Percentiles rank a stretch among this genome's conserved stretches.
Conservation (phyloP, 129 eudicot species). For the Tanacetum coccineum region DNA sequence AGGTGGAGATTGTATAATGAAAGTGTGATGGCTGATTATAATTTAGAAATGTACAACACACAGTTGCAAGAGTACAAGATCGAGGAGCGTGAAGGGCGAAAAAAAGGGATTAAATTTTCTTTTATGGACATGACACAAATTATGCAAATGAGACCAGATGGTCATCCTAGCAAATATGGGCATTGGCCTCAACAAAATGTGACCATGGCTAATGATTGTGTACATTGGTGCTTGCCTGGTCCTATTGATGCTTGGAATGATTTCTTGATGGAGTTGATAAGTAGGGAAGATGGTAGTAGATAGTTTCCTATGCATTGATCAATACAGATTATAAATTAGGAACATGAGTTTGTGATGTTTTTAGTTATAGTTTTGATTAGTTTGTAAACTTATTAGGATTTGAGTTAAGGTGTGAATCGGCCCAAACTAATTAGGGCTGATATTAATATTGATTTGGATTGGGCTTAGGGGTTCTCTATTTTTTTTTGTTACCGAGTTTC, state of each 20-base stretch:
- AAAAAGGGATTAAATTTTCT: slow-evolving; percentile 37
- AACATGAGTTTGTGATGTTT: too few relatives aligned
- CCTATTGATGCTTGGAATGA: slow-evolving; percentile 76
- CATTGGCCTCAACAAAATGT: slow-evolving; percentile 54
- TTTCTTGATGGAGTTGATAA: slow-evolving; percentile 54
- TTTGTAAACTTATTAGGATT: too few relatives aligned
- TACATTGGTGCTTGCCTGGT: slow-evolving; percentile 85
- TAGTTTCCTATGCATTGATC: too few relatives aligned
- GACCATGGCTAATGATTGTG: slow-evolving; percentile 55
- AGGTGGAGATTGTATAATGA: slow-evolving; percentile 74
- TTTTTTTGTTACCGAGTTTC: too few relatives aligned
- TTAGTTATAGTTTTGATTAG: too few relatives aligned
- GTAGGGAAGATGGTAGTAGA: slow-evolving; percentile 30
- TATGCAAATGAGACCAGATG: slow-evolving; percentile 74
- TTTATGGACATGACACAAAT: slow-evolving; percentile 56
- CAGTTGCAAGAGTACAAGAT: slow-evolving; percentile 56
- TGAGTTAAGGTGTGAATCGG: too few relatives aligned
- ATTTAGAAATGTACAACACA: slow-evolving; percentile 48
- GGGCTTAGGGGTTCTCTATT: too few relatives aligned
- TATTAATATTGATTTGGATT: too few relatives aligned
- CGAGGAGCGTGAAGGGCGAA: slow-evolving; percentile 44
- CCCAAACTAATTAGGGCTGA: too few relatives aligned
- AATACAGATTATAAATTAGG: neutral
- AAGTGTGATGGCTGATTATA: slow-evolving; percentile 39
- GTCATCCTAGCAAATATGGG: slow-evolving; percentile 79